Conservation (phyloP, 2,329 filamentous ascomycete genomes). For the Dothidotthia symphoricarpi region DNA sequence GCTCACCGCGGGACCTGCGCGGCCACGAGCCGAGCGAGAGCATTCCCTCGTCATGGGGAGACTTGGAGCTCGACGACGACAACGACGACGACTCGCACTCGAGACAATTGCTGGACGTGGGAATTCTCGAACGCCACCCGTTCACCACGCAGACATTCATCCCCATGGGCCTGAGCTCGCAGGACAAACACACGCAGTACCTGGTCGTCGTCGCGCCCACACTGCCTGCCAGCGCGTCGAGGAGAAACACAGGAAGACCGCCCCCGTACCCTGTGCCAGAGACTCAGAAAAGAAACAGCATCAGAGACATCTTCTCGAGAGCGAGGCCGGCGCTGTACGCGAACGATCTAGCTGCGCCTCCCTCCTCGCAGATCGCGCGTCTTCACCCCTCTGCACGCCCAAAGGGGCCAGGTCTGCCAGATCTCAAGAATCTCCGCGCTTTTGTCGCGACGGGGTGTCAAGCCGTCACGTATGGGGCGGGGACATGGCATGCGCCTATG, state of each 20-base stretch:
- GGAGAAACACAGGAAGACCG: conserved; percentile 27
- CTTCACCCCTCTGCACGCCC: conserved; percentile 37
- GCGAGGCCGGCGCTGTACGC: conserved; percentile 50
- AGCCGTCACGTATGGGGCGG: conserved; percentile 87
- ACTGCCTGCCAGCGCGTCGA: conserved; percentile 50
- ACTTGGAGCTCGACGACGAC: conserved; percentile 36
- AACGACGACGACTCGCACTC: conserved; percentile 24
- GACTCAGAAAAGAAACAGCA: conserved; percentile 24
- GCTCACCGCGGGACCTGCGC: conserved; percentile 62
- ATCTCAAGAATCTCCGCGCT: conserved; percentile 66
- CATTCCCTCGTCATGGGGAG: conserved; percentile 37
- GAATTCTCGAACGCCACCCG: conserved; percentile 83
- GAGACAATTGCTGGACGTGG: conserved; percentile 59
- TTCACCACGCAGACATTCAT: conserved; percentile 93
- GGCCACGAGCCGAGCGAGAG: conserved; percentile 38
- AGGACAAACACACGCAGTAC: conserved; percentile 57
- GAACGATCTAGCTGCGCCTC: conserved; percentile 46
- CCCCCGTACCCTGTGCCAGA: conserved; percentile 46
- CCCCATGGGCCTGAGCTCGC: conserved; percentile 62
- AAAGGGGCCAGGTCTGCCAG: conserved; percentile 63
- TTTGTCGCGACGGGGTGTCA: conserved; percentile 77
- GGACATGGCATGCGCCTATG: conserved; percentile 98
- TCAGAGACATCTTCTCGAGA: conserved; percentile 44
- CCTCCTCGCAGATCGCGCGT: conserved; percentile 29
- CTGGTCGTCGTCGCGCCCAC: conserved; percentile 88